Evolutionary conservation across 1,139 yeast species (phyloP).

Genomic region (Barnettozyma hawaiiensis): DNA sequence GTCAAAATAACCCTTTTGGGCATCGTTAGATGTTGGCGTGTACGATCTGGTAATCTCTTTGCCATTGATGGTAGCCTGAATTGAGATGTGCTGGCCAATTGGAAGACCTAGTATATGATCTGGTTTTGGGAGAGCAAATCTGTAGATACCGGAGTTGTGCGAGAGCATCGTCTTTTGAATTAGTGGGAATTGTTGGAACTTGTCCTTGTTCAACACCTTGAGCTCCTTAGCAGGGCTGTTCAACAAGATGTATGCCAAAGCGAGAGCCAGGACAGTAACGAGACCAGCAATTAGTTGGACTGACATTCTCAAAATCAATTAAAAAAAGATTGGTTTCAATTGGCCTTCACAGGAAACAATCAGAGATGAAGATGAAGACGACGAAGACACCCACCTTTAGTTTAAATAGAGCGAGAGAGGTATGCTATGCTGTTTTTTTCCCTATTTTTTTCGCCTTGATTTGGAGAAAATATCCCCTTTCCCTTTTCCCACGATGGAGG

Average conservation of each 20-base stretch:
- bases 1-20: conserved; percentile 83
- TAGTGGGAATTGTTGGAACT: conserved; percentile 77
- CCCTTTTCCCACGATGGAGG: neutral
- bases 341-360: neutral
- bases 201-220: conserved; percentile 42
- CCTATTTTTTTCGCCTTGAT: neutral
- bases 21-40: conserved; percentile 89
- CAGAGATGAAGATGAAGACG: neutral
- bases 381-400: neutral
- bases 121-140: conserved; percentile 77
- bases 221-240: conserved; percentile 11
- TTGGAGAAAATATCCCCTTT: neutral
- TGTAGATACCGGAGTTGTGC: conserved; percentile 79
- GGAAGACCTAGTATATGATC: conserved; percentile 83
- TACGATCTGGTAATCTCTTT: conserved; percentile 87
- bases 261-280: conserved; percentile 12
- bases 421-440: no score
- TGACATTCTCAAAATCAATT: conserved; percentile 3
- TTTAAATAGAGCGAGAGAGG: no score
- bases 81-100: conserved; percentile 88
- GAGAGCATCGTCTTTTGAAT: conserved; percentile 72
- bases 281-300: conserved; percentile 12
- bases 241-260: conserved; percentile 12
- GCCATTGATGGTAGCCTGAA: conserved; percentile 68
- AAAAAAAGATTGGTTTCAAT: no score